Conservation (phyloP, 331 rosid genomes). For the Cydonia oblonga region DNA sequence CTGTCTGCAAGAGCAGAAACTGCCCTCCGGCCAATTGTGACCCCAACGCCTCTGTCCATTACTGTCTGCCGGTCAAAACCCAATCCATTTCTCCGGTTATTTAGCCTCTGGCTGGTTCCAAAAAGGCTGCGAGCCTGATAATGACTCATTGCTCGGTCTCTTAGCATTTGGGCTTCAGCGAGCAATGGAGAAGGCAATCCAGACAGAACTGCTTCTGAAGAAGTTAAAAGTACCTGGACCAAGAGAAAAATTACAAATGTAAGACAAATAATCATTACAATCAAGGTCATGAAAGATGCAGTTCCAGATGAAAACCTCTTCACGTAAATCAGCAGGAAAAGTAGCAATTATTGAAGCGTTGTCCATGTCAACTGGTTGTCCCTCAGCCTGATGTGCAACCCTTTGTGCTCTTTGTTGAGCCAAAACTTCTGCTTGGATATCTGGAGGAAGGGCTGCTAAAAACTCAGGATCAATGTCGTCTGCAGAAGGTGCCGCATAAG, state of each 20-base stretch:
- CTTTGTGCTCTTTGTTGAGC: slow-evolving; percentile 97
- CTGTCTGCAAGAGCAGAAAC: slow-evolving; percentile 57
- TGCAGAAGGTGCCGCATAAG: slow-evolving; percentile 72
- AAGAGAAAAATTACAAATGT: neutral
- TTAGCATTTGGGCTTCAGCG: slow-evolving; percentile 94
- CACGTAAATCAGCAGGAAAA: slow-evolving; percentile 97
- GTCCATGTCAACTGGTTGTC: slow-evolving; percentile 98
- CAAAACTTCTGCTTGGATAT: slow-evolving; percentile 93
- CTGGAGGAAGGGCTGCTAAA: slow-evolving; percentile 99
- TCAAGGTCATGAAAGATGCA: neutral
- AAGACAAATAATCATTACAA: neutral
- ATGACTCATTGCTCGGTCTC: slow-evolving; percentile 98
- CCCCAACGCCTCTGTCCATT: slow-evolving; percentile 95
- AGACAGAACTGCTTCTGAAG: slow-evolving; percentile 96
- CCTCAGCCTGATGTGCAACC: slow-evolving; percentile 88
- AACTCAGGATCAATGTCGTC: slow-evolving; percentile 98
- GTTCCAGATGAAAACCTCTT: slow-evolving; percentile 60
- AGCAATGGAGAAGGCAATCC: slow-evolving; percentile 86
- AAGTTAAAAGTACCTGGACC: slow-evolving; percentile 79
- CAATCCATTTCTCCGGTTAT: slow-evolving; percentile 73
- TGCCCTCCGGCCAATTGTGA: slow-evolving; percentile 69
- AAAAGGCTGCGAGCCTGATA: slow-evolving; percentile 90
- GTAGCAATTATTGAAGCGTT: slow-evolving; percentile 97
- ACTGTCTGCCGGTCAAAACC: slow-evolving; percentile 80
- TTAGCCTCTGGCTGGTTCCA: slow-evolving; percentile 67